Percentiles rank a stretch among this genome's conserved stretches.
phyloP scores from a whole-genome alignment of 768 basidiomycete species.

The Amanita rubescens region DNA sequence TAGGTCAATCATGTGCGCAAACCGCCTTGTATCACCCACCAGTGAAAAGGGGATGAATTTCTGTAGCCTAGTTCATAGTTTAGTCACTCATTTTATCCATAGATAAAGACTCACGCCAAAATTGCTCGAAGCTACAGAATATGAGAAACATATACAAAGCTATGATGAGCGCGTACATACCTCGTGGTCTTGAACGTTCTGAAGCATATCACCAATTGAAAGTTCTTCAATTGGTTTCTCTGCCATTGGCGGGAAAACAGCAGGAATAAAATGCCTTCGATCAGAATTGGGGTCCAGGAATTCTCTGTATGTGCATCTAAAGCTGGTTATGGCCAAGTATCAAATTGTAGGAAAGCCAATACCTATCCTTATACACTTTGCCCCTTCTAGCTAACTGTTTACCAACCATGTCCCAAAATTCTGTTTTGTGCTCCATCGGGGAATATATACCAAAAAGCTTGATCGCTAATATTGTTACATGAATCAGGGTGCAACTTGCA shows the following conservation, averaged over 20 bases:
- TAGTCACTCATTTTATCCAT: not conserved
- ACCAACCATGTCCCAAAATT: conserved; percentile 32
- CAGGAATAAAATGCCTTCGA: conserved; percentile 40
- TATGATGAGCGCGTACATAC: conserved; percentile 36
- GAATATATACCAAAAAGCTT: conserved; percentile 33
- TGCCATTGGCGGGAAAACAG: conserved; percentile 38
- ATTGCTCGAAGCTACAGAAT: conserved; percentile 2
- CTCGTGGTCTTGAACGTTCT: conserved; percentile 35
- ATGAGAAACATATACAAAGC: not conserved
- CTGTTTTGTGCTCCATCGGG: conserved; percentile 29
- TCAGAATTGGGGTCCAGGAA: conserved; percentile 23
- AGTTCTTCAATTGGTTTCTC: conserved; percentile 18
- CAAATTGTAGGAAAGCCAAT: not conserved
- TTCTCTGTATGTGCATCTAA: conserved; percentile 40
- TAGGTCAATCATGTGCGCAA: not conserved
- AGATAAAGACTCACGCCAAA: not conserved
- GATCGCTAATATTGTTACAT: conserved; percentile 18
- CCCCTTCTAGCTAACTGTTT: conserved; percentile 31
- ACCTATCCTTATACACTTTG: conserved; percentile 49
- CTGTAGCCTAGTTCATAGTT: conserved; percentile 27
- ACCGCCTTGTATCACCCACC: conserved; percentile 17
- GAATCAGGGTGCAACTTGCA: not conserved
- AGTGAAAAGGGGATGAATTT: conserved; percentile 38
- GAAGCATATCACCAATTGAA: conserved; percentile 22
- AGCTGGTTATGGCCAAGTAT: not conserved